Percentiles rank a stretch among this genome's conserved stretches.
Evolutionary conservation across 495 filamentous ascomycete species (phyloP).

Genomic region (Xylaria bambusicola): DNA sequence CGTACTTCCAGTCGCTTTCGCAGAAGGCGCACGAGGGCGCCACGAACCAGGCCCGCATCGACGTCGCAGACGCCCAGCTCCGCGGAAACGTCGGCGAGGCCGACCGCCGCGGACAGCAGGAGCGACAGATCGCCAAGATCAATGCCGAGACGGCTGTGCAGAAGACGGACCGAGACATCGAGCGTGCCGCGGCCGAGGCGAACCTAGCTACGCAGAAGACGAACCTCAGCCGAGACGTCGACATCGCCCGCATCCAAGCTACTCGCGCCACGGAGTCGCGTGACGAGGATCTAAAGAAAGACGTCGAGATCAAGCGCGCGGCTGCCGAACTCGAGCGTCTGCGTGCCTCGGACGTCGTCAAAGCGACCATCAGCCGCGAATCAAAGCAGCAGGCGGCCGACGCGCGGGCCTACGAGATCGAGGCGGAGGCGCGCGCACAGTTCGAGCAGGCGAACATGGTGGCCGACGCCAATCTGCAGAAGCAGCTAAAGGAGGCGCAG

Average conservation of each 20-base stretch:
- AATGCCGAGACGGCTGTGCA: constrained; percentile 77
- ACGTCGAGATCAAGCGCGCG: constrained; percentile 72
- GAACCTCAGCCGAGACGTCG: constrained; percentile 67
- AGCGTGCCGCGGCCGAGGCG: constrained; percentile 76
- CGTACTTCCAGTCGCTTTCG: constrained; percentile 76
- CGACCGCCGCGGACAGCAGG: constrained; percentile 72
- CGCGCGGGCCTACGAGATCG: constrained; percentile 59
- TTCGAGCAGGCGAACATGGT: constrained; percentile 62
- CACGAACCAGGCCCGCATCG: constrained; percentile 73
- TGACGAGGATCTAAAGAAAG: constrained; percentile 75
- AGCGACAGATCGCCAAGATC: constrained; percentile 80
- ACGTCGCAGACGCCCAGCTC: constrained; percentile 78
- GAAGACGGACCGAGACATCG: constrained; percentile 78
- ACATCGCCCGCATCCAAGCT: constrained; percentile 70
- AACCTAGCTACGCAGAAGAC: constrained; percentile 69
- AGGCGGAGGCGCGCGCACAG: constrained; percentile 59
- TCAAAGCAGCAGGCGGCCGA: constrained; percentile 73
- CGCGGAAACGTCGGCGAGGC: constrained; percentile 78
- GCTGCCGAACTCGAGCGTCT: constrained; percentile 77
- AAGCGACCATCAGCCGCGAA: constrained; percentile 73
- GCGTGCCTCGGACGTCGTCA: constrained; percentile 73
- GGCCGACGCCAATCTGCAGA: constrained; percentile 63
- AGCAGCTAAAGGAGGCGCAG: constrained; percentile 70
- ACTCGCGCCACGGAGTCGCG: constrained; percentile 67
- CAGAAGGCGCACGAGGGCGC: constrained; percentile 84